Conservation (phyloP, 768 basidiomycete species). For the Basidioascus undulatus region DNA sequence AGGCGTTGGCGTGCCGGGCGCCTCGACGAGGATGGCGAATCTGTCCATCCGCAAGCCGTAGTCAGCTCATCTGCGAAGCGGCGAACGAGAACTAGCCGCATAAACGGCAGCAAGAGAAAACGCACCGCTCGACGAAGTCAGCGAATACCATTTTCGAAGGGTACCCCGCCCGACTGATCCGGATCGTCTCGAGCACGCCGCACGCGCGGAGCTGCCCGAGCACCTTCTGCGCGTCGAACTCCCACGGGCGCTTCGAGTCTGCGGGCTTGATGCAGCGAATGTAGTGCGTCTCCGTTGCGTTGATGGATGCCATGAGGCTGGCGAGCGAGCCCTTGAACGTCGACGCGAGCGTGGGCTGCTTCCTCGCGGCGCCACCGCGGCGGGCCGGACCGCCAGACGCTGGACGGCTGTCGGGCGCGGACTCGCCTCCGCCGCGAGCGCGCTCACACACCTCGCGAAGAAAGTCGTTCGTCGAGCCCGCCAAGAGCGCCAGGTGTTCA, state of each 20-base stretch:
- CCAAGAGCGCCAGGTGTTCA: constrained; percentile 77
- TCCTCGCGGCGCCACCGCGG: constrained; percentile 26
- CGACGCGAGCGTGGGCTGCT: constrained; percentile 90
- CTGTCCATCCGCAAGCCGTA: constrained; percentile 21
- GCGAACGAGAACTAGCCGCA: not conserved
- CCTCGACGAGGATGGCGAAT: constrained; percentile 89
- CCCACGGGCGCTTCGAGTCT: constrained; percentile 88
- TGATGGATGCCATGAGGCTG: constrained; percentile 87
- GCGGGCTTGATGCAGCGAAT: constrained; percentile 99
- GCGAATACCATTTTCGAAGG: constrained; percentile 95
- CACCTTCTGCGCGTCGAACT: constrained; percentile 85
- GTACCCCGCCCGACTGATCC: constrained; percentile 96
- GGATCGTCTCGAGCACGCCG: constrained; percentile 94
- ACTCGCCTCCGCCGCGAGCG: constrained; percentile 51
- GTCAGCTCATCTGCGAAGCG: not conserved
- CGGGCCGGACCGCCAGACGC: constrained; percentile 26
- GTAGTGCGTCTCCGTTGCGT: constrained; percentile 96
- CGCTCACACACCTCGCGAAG: constrained; percentile 82
- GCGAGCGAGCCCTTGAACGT: constrained; percentile 93
- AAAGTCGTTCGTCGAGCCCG: constrained; percentile 69
- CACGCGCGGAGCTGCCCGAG: constrained; percentile 89
- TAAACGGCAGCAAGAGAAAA: constrained; percentile 6
- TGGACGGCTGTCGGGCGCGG: constrained; percentile 34
- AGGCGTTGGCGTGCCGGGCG: constrained; percentile 60
- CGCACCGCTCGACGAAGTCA: constrained; percentile 89